Conservation (phyloP, 139 green algal species). For the Coccomyxa sp. region DNA sequence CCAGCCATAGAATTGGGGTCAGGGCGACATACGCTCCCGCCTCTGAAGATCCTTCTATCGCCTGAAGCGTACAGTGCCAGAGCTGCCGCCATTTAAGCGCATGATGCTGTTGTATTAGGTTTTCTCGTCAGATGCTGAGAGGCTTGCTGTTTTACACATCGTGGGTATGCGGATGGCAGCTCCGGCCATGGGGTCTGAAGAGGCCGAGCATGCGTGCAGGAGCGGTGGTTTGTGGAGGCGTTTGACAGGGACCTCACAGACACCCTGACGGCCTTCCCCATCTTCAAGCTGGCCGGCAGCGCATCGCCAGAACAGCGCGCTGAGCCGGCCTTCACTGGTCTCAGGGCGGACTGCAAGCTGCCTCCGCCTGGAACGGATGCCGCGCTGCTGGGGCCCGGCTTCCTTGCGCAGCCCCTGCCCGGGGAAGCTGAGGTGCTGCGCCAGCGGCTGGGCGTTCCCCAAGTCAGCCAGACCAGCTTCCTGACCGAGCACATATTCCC, state of each 20-base stretch:
- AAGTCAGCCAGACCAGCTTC: not conserved
- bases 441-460: slow-evolving; percentile 35
- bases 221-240: not conserved
- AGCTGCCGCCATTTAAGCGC: no score
- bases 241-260: not conserved
- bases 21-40: no score
- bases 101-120: no score
- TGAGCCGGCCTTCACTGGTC: not conserved
- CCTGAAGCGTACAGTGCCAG: no score
- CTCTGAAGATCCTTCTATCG: no score
- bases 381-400: slow-evolving; percentile 32
- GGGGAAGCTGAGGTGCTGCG: slow-evolving; percentile 41
- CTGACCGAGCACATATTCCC: not conserved
- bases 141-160: no score
- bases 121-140: no score
- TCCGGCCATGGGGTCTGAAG: no score
- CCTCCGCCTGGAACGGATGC: slow-evolving; percentile 33
- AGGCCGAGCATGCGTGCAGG: not conserved
- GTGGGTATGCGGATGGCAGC: no score
- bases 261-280: not conserved
- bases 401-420: slow-evolving; percentile 32
- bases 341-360: slow-evolving; percentile 14
- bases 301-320: no score
- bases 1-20: no score
- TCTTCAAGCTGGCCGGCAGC: not conserved